Conservation (phyloP, 139 green algal genomes). For the Chloropicon primus region DNA sequence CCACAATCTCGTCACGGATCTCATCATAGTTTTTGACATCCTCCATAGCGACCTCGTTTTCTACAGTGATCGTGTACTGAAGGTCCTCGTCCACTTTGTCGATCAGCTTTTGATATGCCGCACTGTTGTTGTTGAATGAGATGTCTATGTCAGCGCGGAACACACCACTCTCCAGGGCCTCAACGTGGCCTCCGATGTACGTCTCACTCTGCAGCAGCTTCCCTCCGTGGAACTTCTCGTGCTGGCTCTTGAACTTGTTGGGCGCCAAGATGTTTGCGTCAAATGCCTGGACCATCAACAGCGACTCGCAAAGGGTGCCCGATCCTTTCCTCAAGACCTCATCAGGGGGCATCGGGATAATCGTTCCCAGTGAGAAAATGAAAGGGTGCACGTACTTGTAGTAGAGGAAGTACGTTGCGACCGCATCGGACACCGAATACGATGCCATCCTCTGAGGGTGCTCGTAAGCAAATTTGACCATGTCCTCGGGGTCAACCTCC, state of each 20-base stretch:
- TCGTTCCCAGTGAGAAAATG: constrained; percentile 95
- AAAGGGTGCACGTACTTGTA: constrained; percentile 95
- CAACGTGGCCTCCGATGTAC: constrained; percentile 97
- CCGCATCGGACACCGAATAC: constrained; percentile 95
- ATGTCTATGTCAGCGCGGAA: constrained; percentile 88
- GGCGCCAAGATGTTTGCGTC: constrained; percentile 69
- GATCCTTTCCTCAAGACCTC: constrained; percentile 91
- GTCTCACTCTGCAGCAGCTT: constrained; percentile 88
- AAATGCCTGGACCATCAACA: constrained; percentile 80
- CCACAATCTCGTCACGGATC: constrained; percentile 18
- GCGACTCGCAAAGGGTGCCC: constrained; percentile 91
- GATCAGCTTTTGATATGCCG: constrained; percentile 70
- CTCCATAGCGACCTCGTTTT: constrained; percentile 29
- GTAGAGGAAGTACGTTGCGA: constrained; percentile 97
- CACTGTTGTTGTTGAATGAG: constrained; percentile 58
- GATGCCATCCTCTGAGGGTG: constrained; percentile 66
- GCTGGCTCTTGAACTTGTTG: constrained; percentile 78
- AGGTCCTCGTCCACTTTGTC: constrained; percentile 85
- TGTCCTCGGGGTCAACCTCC: constrained; percentile 93
- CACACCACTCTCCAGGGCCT: constrained; percentile 66
- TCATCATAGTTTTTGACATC: constrained; percentile 34
- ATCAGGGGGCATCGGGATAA: constrained; percentile 95
- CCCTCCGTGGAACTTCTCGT: constrained; percentile 55
- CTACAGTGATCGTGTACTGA: constrained; percentile 57
- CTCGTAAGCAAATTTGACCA: constrained; percentile 63